phyloP scores from a whole-genome alignment of 23 red algal genomes.

The Chondrus crispus region DNA sequence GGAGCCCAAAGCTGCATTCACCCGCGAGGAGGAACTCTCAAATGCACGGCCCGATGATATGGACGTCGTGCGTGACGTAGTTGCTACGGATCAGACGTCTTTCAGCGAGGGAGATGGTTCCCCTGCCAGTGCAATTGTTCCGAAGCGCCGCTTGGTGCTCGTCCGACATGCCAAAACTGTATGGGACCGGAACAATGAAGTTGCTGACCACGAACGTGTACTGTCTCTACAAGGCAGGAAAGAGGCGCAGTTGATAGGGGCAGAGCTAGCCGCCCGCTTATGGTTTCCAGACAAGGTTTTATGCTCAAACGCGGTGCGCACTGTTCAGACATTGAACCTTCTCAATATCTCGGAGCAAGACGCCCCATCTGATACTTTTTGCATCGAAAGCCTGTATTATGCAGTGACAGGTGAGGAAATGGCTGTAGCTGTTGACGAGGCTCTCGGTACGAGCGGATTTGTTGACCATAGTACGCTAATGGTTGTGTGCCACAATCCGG shows the following conservation, averaged over 20 bases:
- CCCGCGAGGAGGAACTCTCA: neutral
- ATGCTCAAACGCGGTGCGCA: slow-evolving; percentile 54
- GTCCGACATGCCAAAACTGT: slow-evolving; percentile 54
- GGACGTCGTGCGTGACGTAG: neutral
- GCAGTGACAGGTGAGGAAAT: slow-evolving; percentile 62
- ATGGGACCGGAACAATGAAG: slow-evolving; percentile 25
- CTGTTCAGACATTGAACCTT: slow-evolving; percentile 48
- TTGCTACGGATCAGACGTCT: no score
- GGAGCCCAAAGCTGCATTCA: no score
- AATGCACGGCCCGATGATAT: neutral
- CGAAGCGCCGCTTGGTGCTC: slow-evolving; percentile 27
- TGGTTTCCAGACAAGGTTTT: slow-evolving; percentile 46
- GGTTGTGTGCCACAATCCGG: slow-evolving; percentile 62
- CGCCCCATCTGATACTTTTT: neutral
- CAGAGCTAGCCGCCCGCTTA: neutral
- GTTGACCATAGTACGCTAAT: slow-evolving; percentile 12
- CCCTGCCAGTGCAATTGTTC: no score
- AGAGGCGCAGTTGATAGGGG: slow-evolving; percentile 34
- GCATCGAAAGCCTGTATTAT: slow-evolving; percentile 50
- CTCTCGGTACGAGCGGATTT: slow-evolving; percentile 20
- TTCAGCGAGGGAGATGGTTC: no score
- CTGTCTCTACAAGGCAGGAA: slow-evolving; percentile 36
- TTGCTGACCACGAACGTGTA: slow-evolving; percentile 50
- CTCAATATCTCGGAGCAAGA: slow-evolving; percentile 29
- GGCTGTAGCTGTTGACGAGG: slow-evolving; percentile 53